Percentiles rank a stretch among this genome's conserved stretches.
Evolutionary conservation across 2,329 filamentous ascomycete species (phyloP).

Genomic region (Fusarium lyarnte): DNA sequence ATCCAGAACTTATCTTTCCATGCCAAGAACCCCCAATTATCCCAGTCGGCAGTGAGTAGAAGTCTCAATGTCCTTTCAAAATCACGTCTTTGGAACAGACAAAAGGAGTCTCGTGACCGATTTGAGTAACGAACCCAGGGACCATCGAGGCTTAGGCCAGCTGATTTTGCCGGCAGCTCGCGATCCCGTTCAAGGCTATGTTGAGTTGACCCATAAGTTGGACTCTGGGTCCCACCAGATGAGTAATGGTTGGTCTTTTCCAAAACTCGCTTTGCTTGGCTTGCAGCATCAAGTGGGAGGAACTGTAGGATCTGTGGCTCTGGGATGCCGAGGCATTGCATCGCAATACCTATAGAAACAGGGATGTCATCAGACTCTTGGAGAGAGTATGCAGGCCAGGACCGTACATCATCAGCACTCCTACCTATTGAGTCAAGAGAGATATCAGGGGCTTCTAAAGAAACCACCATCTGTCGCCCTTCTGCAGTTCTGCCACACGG

Average conservation of each 20-base stretch:
- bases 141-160: neutral
- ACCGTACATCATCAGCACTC: rapidly evolving
- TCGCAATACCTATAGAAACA: neutral
- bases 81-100: rapidly evolving
- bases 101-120: rapidly evolving
- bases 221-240: rapidly evolving
- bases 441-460: neutral
- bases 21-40: rapidly evolving
- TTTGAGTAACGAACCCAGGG: neutral
- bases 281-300: rapidly evolving
- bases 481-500: neutral
- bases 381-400: neutral
- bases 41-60: rapidly evolving
- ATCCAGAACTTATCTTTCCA: neutral
- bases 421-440: rapidly evolving
- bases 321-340: neutral
- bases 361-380: neutral
- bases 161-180: rapidly evolving
- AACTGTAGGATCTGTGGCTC: neutral
- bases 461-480: neutral
- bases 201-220: rapidly evolving
- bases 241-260: rapidly evolving
- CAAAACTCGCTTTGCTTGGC: rapidly evolving
- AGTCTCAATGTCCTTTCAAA: neutral
- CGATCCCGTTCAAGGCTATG: rapidly evolving